phyloP scores from a whole-genome alignment of 2,329 filamentous ascomycete species.

The Monilinia laxa region DNA sequence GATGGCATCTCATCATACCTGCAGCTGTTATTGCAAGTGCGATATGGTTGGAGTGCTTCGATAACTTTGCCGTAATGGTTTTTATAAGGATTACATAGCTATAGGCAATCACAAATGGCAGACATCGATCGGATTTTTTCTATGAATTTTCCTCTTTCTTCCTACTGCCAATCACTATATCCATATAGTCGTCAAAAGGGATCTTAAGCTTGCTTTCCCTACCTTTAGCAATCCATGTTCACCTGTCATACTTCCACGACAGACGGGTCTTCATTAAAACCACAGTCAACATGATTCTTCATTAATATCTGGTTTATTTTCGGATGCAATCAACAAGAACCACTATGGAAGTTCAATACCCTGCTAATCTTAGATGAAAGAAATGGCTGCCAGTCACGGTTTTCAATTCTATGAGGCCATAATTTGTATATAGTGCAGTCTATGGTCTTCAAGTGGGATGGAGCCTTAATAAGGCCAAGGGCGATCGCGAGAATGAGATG shows the following conservation, averaged over 20 bases:
- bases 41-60: neutral
- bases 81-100: neutral
- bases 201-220: neutral
- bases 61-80: neutral
- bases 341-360: neutral
- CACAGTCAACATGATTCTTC: neutral
- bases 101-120: neutral
- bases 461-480: neutral
- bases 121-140: neutral
- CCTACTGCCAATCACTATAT: neutral
- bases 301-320: neutral
- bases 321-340: neutral
- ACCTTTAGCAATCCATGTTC: neutral
- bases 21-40: neutral
- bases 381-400: neutral
- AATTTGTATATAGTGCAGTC: neutral
- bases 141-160: neutral
- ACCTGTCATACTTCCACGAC: neutral
- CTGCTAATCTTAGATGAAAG: neutral
- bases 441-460: neutral
- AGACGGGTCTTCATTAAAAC: neutral
- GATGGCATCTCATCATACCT: neutral
- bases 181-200: neutral
- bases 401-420: neutral
- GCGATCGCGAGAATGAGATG: neutral